Evolutionary conservation across 768 basidiomycete species (phyloP), one percentile per base, ranked within the genome.

Genomic region (Amanita pallidorosea): DNA sequence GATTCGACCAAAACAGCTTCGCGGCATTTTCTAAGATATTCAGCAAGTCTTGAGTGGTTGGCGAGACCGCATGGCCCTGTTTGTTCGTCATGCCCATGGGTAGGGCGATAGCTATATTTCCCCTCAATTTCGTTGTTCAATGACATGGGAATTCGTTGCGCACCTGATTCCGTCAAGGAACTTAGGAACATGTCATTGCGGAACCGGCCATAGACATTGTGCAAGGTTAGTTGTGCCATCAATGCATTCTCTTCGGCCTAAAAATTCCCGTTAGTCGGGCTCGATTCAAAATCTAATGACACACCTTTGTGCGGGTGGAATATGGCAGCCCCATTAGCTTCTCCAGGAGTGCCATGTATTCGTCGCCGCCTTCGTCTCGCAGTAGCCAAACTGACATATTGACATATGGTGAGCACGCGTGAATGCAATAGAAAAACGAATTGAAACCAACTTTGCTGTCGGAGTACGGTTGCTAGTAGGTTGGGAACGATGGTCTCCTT

Each of bases 101-200:
- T 51, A 92, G 73, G 3, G 89, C 80, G 54, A 95, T 85, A 20
- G 88, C 87, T 96, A 55, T 31, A 17, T 59, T 52, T 22, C 15
- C 5, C 47, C 33, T n/a, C 41, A 6, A 22, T 42, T 27, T 22
- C 8, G 35, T 18, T 38, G 9, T 13, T 20, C 40, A 25, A 12
- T 27, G 31, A 29, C 45, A 18, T n/a, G 9, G n/a, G 23, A 8
- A 31, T 34, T 42, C 12, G 52, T 33, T 13, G 68, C 89, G 33
- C 58, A 95, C 93, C 83, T 1, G 95, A 95, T 62, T 98, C 95
- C 0, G 85, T 77, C 20, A 97, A 68, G 15, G 93, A 93, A 60
- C 85, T 92, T 52, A 96, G 70, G 62, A 93, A 88, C 70, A 96
- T 87, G 61, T 97, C 93, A 0, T 80, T 74, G 29, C 79, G 79